Evolutionary conservation across 176 grass and related monocot genomes (phyloP), one percentile per base, ranked within the genome.

Genomic region (Ananas comosus): DNA sequence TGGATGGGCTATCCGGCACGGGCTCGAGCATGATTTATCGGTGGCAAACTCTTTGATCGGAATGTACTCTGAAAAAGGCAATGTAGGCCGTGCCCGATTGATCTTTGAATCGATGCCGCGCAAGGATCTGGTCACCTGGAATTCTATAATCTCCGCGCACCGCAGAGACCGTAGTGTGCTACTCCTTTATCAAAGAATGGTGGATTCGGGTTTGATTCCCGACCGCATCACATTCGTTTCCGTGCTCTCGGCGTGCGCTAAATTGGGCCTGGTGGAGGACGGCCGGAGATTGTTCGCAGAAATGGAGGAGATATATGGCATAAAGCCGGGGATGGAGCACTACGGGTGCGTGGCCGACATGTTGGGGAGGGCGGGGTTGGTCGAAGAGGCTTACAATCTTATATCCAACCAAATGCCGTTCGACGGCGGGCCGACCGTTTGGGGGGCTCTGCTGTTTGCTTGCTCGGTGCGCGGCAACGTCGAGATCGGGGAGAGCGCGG

Each of bases 1-100:
- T 64, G 85, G 74, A 16, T 87, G 88, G 88, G 88, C 66, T 49
- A 81, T 91, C 59, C 81, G 88, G 42, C 85, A 76, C 9, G 78
- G 71, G 21, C 72, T 91, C 0, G 64, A 79, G 6, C 24, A n/a
- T 2, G 74, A 87, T 65, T 16, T 80, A 48, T 69, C 76, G 6
- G 65, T 87, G 0, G 76, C 72, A 10, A 91, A 77, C 69, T 78
- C 81, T 66, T 52, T 91, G 16, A 69, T 91, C 50, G 16, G 11
- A 4, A 77, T 91, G 64, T 91, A 91, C 65, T 77, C 71, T 22
- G 74, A 74, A 57, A 80, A 84, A 16, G 51, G 63, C 24, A 49
- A 87, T 47, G 13, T 78, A 10, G 29, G 29, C 0, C 75, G 64
- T 18, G 81, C 85, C 14, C 12, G 72, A 0, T 75, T 8, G 0